Conservation (phyloP, 805 yeast genomes). For the Blastobotrys mokoenaii region DNA sequence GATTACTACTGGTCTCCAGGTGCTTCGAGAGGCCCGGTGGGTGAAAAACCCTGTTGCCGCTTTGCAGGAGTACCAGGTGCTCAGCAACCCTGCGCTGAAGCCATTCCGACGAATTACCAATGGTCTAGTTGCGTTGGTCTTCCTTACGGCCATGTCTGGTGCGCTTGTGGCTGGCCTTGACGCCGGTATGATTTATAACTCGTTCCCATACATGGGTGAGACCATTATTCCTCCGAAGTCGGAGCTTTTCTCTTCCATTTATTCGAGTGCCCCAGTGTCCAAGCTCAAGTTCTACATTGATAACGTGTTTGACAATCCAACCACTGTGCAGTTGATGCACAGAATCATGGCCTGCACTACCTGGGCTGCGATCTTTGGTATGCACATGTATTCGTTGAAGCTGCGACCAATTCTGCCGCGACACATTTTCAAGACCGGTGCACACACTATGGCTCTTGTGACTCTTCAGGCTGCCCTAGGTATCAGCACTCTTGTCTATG, state of each 20-base stretch:
- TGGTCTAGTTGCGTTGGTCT: conserved; percentile 60
- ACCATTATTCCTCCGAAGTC: conserved; percentile 60
- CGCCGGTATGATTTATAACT: conserved; percentile 93
- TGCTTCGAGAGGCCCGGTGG: conserved; percentile 67
- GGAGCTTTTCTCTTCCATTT: conserved; percentile 72
- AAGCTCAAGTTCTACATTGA: conserved; percentile 59
- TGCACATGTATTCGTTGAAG: conserved; percentile 59
- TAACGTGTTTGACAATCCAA: conserved; percentile 88
- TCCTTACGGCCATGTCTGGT: conserved; percentile 91
- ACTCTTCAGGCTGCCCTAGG: conserved; percentile 80
- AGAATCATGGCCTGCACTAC: conserved; percentile 78
- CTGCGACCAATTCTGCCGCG: conserved; percentile 50
- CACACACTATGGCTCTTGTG: conserved; percentile 73
- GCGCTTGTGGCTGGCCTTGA: conserved; percentile 98
- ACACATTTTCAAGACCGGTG: conserved; percentile 47
- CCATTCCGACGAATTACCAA: conserved; percentile 48
- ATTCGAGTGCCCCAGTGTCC: conserved; percentile 47
- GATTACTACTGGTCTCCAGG: conserved; percentile 82
- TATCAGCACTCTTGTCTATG: conserved; percentile 70
- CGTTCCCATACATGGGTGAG: conserved; percentile 92
- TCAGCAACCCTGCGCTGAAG: conserved; percentile 48
- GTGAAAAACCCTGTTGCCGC: conserved; percentile 56
- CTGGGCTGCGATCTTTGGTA: conserved; percentile 57
- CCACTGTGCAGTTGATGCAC: conserved; percentile 90
- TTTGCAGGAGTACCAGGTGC: conserved; percentile 42